Base-by-base conservation (phyloP, 768 basidiomycete genomes). In the Termitomyces sp. region DNA sequence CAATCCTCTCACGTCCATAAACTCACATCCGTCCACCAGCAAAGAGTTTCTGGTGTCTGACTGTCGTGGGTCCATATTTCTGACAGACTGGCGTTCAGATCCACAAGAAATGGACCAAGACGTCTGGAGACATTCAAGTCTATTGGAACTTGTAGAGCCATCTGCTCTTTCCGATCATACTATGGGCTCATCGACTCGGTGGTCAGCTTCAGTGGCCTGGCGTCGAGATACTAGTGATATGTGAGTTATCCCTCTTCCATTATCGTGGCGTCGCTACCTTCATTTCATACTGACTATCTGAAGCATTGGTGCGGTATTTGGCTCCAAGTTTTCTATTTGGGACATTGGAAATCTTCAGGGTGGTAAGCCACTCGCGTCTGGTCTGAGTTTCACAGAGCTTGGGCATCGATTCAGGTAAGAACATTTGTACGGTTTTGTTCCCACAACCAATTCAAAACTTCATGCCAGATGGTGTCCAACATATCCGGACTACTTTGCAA, bases 1-100 rank as follows among this genome's bases (percentile, higher is more conserved):
- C 5, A 82, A 89, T 64, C 82, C 89, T n/a, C 74, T 93, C 41
- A 78, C 74, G 32, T 74, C 86, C 29, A 83, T 93, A 63, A 73
- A 76, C 66, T 79, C 87, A 25, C 91, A 93, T 63, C 83, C 88
- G 3, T 74, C 75, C 13, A 86, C 84, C 29, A 82, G 83, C 74
- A 91, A 88, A 66, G 90, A 90, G 61, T 83, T 93, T 62, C 76
- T 93, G 25, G 85, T 91, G 52, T 80, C 89, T 2, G 91, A 93
- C 69, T 79, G 76, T 51, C 81, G 79, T 33, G 91, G 91, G 32
- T 85, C 83, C 27, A 73, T 92, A 44, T 90, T 85, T 67, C 68
- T 91, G 44, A 83, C 85, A n/a, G 89, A 93, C 71, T 93, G 91
- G 91, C 82, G 86, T 52, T 80, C 85, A 5, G 87, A 91, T 63